Evolutionary conservation across 148 eudicot genomes (phyloP), one percentile per base, ranked within the genome.

Genomic region (Rhododendron ovatum): DNA sequence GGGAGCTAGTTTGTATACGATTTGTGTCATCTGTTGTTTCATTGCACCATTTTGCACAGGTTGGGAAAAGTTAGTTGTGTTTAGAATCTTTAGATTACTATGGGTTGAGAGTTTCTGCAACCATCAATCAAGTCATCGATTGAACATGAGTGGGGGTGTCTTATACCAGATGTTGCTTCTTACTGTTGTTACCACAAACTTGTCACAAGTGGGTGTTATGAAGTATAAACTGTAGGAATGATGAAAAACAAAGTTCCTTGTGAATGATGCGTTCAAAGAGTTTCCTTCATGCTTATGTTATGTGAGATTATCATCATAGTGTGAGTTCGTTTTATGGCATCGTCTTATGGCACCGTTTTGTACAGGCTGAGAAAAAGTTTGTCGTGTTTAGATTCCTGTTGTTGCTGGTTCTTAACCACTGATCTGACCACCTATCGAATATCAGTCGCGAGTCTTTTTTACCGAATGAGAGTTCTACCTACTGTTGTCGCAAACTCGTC

Each of bases 1-100:
- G 83, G 20, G 67, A 41, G 59, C 84, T 81, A 71, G 57, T 55
- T 81, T 71, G 74, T 65, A 74, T 78, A 22, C 57, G 26, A 39
- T 17, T 57, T 39, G 43, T 43, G 24, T 12, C 24, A 76, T 80
- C 7, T 48, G 84, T 48, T 24, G 37, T 86, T 67, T 7, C 53
- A 9, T 67, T 85, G 77, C 37, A 33, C 77, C 55, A n/a, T 51
- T 12, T 37, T 74, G 82, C 45, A 79, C 61, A 85, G 81, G 82
- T 43, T 78, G 87, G 87, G 22, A 78, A 79, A 63, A 65, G 73
- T 41, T n/a, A 4, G 5, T 74, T 55, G 74, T 59, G 3, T 37
- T 20, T 61, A 37, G 55, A 69, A 63, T 59, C 7, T 37, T 9
- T 61, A 59, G 55, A 69, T 65, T 24, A 17, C 24, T 11, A n/a